Evolutionary conservation across 2,329 filamentous ascomycete species (phyloP).

Genomic region (Arthroderma sp.): DNA sequence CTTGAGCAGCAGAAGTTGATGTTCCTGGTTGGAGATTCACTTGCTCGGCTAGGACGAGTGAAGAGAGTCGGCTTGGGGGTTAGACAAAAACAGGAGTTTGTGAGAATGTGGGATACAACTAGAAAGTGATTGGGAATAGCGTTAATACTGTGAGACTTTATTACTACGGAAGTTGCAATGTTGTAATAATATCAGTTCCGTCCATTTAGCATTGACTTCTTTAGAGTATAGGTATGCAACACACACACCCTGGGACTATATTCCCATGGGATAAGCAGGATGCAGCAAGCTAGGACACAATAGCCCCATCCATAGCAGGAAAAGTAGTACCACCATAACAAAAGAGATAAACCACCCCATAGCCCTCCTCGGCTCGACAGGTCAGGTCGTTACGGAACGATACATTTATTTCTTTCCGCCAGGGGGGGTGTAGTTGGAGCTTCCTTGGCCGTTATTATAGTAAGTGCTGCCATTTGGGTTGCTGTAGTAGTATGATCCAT

Average conservation of each 20-base stretch:
- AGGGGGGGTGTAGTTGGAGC: conserved; percentile 49
- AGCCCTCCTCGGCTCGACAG: background rate
- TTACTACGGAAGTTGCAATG: background rate
- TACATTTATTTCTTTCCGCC: conserved; percentile 25
- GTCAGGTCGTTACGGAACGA: background rate
- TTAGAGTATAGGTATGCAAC: background rate
- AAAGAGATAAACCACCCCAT: background rate
- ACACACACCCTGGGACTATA: too few species aligned
- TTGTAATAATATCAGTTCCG: background rate
- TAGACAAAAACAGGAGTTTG: conserved; percentile 70
- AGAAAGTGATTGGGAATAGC: background rate
- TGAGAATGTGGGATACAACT: conserved; percentile 49
- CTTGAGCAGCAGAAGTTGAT: conserved; percentile 57
- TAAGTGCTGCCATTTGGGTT: conserved; percentile 59
- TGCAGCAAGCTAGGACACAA: background rate
- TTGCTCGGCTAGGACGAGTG: conserved; percentile 76
- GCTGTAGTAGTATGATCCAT: conserved; percentile 63
- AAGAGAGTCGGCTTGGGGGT: conserved; percentile 79
- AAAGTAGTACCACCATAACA: background rate
- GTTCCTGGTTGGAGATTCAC: conserved; percentile 68
- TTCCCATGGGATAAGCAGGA: background rate
- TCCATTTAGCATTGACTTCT: background rate
- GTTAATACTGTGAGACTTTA: background rate
- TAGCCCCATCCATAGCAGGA: background rate
- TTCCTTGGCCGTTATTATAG: conserved; percentile 49